Evolutionary conservation across 768 basidiomycete species (phyloP).

Genomic region (Kwoniella bestiolae): DNA sequence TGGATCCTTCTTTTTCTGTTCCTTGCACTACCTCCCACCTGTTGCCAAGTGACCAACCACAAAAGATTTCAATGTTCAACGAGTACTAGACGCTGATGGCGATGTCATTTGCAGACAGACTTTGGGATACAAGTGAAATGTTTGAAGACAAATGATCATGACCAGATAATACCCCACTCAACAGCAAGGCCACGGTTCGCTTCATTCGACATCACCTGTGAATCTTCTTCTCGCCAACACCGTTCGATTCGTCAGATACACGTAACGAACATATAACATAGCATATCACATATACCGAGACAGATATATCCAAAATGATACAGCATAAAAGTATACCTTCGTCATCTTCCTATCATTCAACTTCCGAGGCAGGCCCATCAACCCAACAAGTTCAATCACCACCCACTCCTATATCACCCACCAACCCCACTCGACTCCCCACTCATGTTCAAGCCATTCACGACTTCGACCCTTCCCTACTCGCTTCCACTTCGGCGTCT

Average conservation of each 20-base stretch:
- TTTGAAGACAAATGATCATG: too few relatives aligned
- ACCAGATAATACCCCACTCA: background rate
- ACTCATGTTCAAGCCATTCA: conserved; percentile 70
- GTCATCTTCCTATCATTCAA: conserved; percentile 17
- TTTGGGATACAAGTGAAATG: background rate
- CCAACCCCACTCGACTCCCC: conserved; percentile 7
- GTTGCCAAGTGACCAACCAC: background rate
- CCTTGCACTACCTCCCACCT: background rate
- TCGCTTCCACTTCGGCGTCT: conserved; percentile 56
- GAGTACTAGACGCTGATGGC: background rate
- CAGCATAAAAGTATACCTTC: conserved; percentile 14
- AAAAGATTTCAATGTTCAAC: background rate
- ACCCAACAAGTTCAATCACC: conserved; percentile 8
- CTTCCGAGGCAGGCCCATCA: conserved; percentile 17
- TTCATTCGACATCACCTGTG: background rate
- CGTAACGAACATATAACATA: background rate
- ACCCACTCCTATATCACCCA: conserved; percentile 8
- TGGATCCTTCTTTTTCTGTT: background rate
- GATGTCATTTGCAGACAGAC: background rate
- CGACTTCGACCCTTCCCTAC: conserved; percentile 65
- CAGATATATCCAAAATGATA: conserved; percentile 17
- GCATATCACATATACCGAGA: background rate
- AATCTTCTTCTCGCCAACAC: background rate
- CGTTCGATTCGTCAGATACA: background rate
- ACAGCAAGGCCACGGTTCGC: too few relatives aligned